A percentile compares a stretch with the other conserved stretches of the same genome.
Evolutionary conservation across 257 asterid species (phyloP).

Genomic region (Cruciata laevipes): DNA sequence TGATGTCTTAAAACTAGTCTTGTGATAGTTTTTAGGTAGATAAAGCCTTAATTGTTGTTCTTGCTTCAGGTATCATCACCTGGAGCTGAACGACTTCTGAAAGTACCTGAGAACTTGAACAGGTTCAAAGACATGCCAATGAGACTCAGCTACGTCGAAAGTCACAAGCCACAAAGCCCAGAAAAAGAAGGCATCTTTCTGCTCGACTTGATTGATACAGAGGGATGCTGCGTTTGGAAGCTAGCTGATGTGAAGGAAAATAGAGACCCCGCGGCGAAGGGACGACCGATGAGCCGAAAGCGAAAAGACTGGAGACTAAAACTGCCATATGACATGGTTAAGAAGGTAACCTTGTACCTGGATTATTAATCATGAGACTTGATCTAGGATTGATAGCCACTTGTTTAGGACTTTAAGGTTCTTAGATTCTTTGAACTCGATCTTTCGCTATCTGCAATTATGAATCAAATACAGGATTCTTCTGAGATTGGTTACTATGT

Average conservation of each 20-base stretch:
- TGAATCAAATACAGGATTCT: background rate
- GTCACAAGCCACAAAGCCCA: slow-evolving; percentile 23
- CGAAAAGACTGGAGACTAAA: slow-evolving; percentile 58
- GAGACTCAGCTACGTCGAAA: slow-evolving; percentile 55
- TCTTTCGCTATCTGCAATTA: background rate
- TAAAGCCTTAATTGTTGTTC: background rate
- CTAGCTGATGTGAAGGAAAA: slow-evolving; percentile 89
- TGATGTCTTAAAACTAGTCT: background rate
- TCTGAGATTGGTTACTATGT: background rate
- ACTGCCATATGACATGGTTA: slow-evolving; percentile 41
- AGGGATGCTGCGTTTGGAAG: slow-evolving; percentile 67
- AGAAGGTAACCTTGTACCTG: slow-evolving; percentile 44
- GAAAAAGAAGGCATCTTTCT: slow-evolving; percentile 50
- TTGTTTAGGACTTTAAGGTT: background rate
- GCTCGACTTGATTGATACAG: slow-evolving; percentile 58
- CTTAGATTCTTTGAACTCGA: background rate
- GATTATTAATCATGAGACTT: slow-evolving; percentile 18
- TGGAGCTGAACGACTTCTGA: slow-evolving; percentile 75
- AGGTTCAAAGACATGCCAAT: slow-evolving; percentile 76
- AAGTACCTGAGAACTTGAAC: slow-evolving; percentile 68
- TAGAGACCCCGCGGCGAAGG: slow-evolving; percentile 72
- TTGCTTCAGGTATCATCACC: slow-evolving; percentile 69
- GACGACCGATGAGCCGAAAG: slow-evolving; percentile 77
- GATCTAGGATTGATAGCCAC: background rate
- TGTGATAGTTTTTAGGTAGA: background rate